Percentiles rank a stretch among this genome's conserved stretches.
phyloP scores from a whole-genome alignment of 108 stramenopile species.

The Aureococcus anophagefferens region DNA sequence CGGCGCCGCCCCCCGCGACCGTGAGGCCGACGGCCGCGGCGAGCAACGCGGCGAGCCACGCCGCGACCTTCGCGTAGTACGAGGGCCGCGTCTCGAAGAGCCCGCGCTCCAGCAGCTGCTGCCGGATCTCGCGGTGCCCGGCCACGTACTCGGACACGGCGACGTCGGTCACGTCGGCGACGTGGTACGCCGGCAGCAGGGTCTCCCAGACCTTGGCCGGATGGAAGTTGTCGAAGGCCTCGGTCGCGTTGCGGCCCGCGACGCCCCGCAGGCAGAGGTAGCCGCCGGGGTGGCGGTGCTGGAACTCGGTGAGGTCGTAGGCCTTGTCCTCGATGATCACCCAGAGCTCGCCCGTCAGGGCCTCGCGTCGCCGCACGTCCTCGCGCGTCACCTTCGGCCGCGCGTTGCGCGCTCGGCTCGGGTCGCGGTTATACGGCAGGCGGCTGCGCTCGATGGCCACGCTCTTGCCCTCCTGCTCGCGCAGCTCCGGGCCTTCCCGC shows the following conservation, averaged over 20 bases:
- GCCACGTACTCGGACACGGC: no score
- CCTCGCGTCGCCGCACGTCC: background rate
- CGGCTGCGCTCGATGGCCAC: no score
- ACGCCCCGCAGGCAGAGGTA: conserved; percentile 50
- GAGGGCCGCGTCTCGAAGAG: no score
- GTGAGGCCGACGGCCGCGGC: conserved; percentile 84
- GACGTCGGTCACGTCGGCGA: no score
- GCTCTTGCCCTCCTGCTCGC: no score
- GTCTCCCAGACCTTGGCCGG: conserved; percentile 40
- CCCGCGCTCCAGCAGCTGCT: no score
- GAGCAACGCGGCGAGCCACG: no score
- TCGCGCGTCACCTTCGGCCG: background rate
- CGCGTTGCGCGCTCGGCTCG: background rate
- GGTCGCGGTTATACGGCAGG: no score
- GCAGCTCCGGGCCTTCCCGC: no score
- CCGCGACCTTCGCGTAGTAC: no score
- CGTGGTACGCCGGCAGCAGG: conserved; percentile 61
- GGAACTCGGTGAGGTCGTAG: conserved; percentile 60
- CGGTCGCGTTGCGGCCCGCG: conserved; percentile 62
- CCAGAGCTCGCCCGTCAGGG: conserved; percentile 47
- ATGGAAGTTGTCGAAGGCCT: conserved; percentile 57
- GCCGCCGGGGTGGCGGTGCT: conserved; percentile 57
- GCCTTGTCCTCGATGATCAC: conserved; percentile 48
- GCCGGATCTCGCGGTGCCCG: no score
- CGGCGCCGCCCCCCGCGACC: no score